These are phyloP conservation scores for Skeletonema grethae DNA, from an alignment of 108 stramenopile genomes.

Conservation along the genomic window DNA sequence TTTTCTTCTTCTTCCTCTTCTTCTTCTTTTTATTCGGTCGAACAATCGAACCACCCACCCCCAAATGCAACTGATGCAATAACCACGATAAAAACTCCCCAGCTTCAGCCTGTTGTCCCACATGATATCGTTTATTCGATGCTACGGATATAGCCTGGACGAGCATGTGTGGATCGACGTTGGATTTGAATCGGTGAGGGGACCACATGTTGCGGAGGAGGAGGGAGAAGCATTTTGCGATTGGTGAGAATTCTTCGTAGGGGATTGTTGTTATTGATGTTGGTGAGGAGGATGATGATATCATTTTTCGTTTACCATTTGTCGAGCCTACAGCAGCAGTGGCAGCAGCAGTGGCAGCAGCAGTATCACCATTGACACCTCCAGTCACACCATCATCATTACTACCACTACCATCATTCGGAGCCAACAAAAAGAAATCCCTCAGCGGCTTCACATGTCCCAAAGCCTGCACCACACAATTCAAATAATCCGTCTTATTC, in stretches of 20 bases:
- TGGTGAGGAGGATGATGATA: not conserved
- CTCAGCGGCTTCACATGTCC: constrained; percentile 91
- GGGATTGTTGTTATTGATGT: constrained; percentile 13
- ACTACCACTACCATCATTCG: constrained; percentile 12
- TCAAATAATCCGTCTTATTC: constrained; percentile 92
- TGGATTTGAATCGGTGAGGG: constrained; percentile 88
- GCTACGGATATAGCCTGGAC: constrained; percentile 87
- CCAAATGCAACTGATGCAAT: constrained; percentile 90
- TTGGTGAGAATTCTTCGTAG: constrained; percentile 44
- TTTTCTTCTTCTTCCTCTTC: constrained; percentile 19
- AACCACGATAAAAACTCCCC: constrained; percentile 97
- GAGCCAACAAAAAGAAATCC: constrained; percentile 86
- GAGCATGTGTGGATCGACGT: constrained; percentile 95
- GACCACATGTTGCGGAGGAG: constrained; percentile 96
- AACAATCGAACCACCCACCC: constrained; percentile 65
- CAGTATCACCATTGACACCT: not conserved
- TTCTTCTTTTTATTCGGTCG: constrained; percentile 39
- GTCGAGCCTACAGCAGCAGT: not conserved
- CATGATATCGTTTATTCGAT: constrained; percentile 86
- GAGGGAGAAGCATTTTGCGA: constrained; percentile 86
- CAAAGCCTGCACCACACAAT: constrained; percentile 90
- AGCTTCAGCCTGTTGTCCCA: constrained; percentile 89
- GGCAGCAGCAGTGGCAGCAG: not conserved
- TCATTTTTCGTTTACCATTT: constrained; percentile 27
- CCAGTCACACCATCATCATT: not conserved